Evolutionary conservation across 164 flowering plant species (phyloP), one percentile per base, ranked within the genome.

Genomic region (Litsea cubeba): DNA sequence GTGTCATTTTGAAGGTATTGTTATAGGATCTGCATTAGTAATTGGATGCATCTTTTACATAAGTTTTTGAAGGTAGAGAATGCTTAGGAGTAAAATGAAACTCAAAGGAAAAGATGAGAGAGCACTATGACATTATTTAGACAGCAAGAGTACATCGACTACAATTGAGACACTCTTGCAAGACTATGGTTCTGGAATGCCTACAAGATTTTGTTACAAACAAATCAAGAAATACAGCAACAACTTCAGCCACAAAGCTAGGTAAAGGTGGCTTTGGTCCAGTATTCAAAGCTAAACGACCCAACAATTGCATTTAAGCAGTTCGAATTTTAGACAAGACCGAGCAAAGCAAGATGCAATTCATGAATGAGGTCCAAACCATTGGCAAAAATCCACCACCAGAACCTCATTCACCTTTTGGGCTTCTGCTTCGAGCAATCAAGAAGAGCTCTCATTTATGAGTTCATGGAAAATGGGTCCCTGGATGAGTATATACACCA

Each of bases 251-350:
- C 46, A 65, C 25, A 73, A 30, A 73, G 50, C 62, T 73, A 6
- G 76, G 76, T 5, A 50, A 73, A 73, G 71, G 76, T 4, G 76
- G 76, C 25, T 73, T 49, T 20, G 63, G 76, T 12, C 20, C 70
- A 10, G 64, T 73, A 5, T 66, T 40, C 70, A 73, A 73, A 51
- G 76, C 62, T 12, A 20, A 49, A 50, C 70, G 50, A 20, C 70
- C 70, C 26, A 65, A 51, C 8, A 63, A 70, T 8, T 46, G 50
- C n/a, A 5, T 25, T 14, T 17, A 51, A 25, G 76, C 76, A 2
- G 64, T 73, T 26, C 65, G 65, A 26, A 12, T 65, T 3, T 63
- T 73, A 3, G 62, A 50, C 17, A 49, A 65, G 2, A 26, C 57
- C 8, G 32, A 65, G 46, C 70, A 73, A 12, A 66, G 69, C 54